These are phyloP conservation scores for Rosa persica DNA, from an alignment of 306 rosid genomes.

Conservation along the genomic window DNA sequence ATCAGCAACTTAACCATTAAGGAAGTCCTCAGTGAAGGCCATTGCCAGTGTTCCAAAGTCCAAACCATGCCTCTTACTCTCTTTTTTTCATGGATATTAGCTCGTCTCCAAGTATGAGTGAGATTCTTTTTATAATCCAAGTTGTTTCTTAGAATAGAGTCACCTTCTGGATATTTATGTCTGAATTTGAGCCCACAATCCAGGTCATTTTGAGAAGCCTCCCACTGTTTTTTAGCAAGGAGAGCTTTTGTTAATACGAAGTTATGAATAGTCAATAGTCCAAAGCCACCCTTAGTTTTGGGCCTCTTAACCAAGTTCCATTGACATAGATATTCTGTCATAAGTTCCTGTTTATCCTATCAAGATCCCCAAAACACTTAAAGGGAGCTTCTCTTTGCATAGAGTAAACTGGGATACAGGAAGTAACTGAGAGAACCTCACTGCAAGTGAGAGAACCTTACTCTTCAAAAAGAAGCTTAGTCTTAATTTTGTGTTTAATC, in stretches of 20 bases:
- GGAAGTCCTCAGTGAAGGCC: background rate
- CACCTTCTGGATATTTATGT: background rate
- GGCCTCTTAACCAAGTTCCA: background rate
- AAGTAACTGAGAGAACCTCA: background rate
- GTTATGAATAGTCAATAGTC: background rate
- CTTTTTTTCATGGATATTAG: background rate
- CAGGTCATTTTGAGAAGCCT: background rate
- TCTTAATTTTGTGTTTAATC: background rate
- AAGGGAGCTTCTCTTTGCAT: background rate
- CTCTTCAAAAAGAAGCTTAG: background rate
- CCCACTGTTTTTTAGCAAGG: background rate
- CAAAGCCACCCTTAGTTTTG: background rate
- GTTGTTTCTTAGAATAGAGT: background rate
- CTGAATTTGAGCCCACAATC: background rate
- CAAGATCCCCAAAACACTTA: background rate
- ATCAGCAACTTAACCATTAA: background rate
- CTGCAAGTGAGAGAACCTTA: background rate
- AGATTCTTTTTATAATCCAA: background rate
- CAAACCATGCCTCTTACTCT: background rate
- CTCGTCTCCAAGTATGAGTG: background rate
- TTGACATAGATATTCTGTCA: background rate
- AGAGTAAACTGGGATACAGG: background rate
- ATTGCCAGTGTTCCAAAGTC: background rate
- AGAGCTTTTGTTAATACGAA: background rate
- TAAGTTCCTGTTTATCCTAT: background rate